These are phyloP conservation scores for Taphrina confusa DNA, from an alignment of 1,139 yeast species.

Conservation along the genomic window DNA sequence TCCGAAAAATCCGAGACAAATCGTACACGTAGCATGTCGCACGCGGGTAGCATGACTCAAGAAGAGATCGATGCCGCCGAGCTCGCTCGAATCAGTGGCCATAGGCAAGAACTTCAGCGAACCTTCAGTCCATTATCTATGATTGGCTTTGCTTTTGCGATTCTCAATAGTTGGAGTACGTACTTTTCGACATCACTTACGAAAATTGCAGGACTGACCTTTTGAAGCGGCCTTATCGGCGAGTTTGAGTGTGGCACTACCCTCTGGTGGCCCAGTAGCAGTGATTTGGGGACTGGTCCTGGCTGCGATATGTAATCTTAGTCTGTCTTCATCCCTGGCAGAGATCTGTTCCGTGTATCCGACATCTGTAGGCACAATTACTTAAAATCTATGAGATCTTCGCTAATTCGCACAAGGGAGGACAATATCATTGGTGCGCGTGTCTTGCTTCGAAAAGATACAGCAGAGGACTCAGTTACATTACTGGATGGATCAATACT, in stretches of 20 bases:
- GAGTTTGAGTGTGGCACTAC: constrained; percentile 39
- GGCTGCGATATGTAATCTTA: constrained; percentile 41
- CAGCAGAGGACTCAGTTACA: constrained; percentile 40
- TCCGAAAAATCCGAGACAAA: too few relatives aligned
- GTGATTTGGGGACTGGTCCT: constrained; percentile 35
- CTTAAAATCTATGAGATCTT: neutral
- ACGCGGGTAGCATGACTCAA: constrained; percentile 6
- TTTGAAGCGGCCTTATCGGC: constrained; percentile 15
- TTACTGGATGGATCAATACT: constrained; percentile 38
- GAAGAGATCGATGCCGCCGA: constrained; percentile 21
- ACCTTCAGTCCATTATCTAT: constrained; percentile 47
- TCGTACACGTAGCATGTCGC: constrained; percentile 2
- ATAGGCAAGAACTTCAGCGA: constrained; percentile 45
- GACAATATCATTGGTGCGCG: constrained; percentile 44
- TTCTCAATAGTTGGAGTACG: constrained; percentile 46
- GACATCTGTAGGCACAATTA: constrained; percentile 50
- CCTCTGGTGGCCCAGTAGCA: constrained; percentile 41
- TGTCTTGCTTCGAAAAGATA: constrained; percentile 15
- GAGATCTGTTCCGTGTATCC: constrained; percentile 68
- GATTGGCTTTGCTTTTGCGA: constrained; percentile 48
- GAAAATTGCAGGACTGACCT: neutral
- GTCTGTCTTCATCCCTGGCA: constrained; percentile 49
- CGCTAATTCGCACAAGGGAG: constrained; percentile 38
- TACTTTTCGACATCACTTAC: neutral
- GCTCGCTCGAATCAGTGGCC: constrained; percentile 22